Conservation (phyloP, 2,329 filamentous ascomycete genomes). For the Tolypocladium capitatum region DNA sequence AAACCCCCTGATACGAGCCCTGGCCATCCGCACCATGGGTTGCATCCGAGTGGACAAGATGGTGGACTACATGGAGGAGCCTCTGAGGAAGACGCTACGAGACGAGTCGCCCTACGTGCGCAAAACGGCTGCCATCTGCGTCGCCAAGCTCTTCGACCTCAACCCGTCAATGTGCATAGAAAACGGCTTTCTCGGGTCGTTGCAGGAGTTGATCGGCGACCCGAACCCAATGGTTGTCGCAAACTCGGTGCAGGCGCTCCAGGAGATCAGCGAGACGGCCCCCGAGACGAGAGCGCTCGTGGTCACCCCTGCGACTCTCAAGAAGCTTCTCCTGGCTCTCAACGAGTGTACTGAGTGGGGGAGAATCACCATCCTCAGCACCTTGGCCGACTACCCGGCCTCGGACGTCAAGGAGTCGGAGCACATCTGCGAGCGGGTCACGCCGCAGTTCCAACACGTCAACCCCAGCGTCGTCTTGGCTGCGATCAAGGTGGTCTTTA, state of each 20-base stretch:
- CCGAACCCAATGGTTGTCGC: conserved; percentile 99
- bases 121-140: conserved; percentile 95
- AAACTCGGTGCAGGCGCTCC: conserved; percentile 86
- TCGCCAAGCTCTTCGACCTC: conserved; percentile 93
- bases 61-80: conserved; percentile 99
- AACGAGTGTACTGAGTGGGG: conserved; percentile 99
- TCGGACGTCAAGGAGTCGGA: conserved; percentile 90
- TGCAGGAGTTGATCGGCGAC: conserved; percentile 94
- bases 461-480: conserved; percentile 94
- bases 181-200: conserved; percentile 84
- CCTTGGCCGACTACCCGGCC: conserved; percentile 76
- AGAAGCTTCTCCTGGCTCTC: conserved; percentile 91
- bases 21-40: conserved; percentile 96
- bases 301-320: conserved; percentile 70
- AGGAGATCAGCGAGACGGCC: conserved; percentile 80
- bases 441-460: conserved; percentile 95
- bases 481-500: conserved; percentile 95
- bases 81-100: conserved; percentile 83
- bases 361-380: conserved; percentile 81
- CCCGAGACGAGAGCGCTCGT: conserved; percentile 81
- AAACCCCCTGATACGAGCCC: conserved; percentile 84
- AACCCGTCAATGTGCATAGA: conserved; percentile 88
- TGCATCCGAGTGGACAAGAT: conserved; percentile 98
- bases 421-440: conserved; percentile 92
- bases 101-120: conserved; percentile 98